Percentiles rank a stretch among this genome's conserved stretches.
These are phyloP conservation scores for Thalassiosira exigua DNA, from an alignment of 352 stramenopile genomes.

Conservation along the genomic window DNA sequence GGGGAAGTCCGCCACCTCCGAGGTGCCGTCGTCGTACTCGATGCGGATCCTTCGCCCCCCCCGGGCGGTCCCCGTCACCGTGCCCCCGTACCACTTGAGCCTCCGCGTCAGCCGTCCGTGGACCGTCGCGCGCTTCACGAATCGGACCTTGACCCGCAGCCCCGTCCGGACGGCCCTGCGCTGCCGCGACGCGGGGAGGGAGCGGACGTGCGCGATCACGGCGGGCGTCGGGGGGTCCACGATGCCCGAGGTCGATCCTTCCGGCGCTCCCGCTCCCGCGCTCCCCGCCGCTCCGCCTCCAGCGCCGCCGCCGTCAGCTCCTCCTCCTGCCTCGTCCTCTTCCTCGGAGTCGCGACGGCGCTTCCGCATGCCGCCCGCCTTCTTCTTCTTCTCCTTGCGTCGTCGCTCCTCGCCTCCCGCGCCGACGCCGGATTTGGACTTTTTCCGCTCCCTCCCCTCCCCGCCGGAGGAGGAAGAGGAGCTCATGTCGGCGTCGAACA, in stretches of 20 bases:
- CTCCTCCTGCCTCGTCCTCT: conserved; percentile 20
- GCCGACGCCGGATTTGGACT: background rate
- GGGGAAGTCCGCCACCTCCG: conserved; percentile 77
- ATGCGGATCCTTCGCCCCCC: conserved; percentile 70
- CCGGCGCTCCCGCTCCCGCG: background rate
- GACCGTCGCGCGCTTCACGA: conserved; percentile 59
- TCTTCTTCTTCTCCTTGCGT: conserved; percentile 31
- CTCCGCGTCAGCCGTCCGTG: conserved; percentile 53
- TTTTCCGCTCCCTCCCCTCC: background rate
- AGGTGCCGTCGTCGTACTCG: conserved; percentile 81
- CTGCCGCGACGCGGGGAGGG: conserved; percentile 51
- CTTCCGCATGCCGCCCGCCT: too few species aligned
- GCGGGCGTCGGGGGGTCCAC: conserved; percentile 57
- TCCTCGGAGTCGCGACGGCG: conserved; percentile 19
- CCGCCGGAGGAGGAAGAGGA: conserved; percentile 16
- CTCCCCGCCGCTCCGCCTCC: background rate
- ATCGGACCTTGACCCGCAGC: conserved; percentile 78
- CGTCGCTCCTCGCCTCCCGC: background rate
- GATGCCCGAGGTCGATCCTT: conserved; percentile 33
- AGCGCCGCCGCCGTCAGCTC: background rate
- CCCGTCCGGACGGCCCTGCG: conserved; percentile 50
- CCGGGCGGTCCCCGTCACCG: conserved; percentile 51
- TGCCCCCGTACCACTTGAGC: conserved; percentile 77
- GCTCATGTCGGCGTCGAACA: conserved; percentile 48
- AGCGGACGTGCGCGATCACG: conserved; percentile 50